Conservation (phyloP, 2,329 filamentous ascomycete genomes). For the Magnaporthiopsis incrustans region DNA sequence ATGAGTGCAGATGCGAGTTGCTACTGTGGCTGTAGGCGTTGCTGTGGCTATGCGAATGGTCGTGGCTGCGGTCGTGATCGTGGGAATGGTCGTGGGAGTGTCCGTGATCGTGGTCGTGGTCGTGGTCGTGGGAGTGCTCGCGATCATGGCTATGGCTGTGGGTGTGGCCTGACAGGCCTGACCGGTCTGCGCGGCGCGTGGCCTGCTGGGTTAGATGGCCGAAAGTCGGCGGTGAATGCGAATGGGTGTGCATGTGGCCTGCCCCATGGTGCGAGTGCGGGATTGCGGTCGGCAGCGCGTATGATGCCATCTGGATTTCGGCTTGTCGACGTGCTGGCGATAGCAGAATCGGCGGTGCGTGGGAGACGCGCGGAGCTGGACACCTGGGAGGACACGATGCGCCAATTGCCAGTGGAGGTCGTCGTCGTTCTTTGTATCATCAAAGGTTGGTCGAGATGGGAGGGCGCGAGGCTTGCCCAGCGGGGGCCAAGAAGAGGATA, state of each 20-base stretch:
- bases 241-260: conserved; percentile 28
- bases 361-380: not conserved
- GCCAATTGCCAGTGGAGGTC: not conserved
- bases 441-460: not conserved
- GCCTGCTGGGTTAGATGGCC: conserved; percentile 26
- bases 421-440: not conserved
- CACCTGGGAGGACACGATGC: not conserved
- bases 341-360: not conserved
- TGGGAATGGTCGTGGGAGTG: conserved; percentile 18
- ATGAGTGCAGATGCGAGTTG: not conserved
- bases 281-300: conserved; percentile 43
- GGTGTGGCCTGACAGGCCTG: conserved; percentile 16
- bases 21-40: conserved; percentile 16
- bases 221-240: conserved; percentile 30
- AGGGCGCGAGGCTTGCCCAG: not conserved
- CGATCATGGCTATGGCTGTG: conserved; percentile 21
- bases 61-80: conserved; percentile 19
- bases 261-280: conserved; percentile 31
- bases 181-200: conserved; percentile 16
- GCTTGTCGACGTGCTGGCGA: conserved; percentile 18
- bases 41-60: conserved; percentile 19
- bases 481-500: not conserved
- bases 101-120: not conserved
- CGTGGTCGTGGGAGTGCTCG: conserved; percentile 5
- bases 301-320: conserved; percentile 38